Evolutionary conservation across 192 early-diverging fungal species (phyloP).

Genomic region (Linnemannia exigua): DNA sequence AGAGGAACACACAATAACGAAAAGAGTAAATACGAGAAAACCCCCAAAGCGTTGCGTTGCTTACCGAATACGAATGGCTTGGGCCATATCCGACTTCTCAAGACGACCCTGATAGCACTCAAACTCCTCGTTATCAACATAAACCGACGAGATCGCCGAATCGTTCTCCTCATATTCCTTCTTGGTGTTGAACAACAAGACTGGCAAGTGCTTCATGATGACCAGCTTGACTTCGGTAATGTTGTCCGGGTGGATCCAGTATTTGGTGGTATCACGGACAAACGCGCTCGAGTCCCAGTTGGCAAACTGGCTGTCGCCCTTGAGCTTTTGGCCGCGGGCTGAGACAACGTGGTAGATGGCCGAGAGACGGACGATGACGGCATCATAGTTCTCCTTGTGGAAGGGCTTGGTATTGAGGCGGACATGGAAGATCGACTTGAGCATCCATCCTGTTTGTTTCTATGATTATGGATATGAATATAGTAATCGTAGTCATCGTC

Average conservation of each 20-base stretch:
- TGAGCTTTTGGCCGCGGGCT: slow-evolving; percentile 45
- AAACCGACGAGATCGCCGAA: slow-evolving; percentile 93
- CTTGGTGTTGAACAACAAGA: slow-evolving; percentile 85
- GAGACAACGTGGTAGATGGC: slow-evolving; percentile 74
- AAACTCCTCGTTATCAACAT: slow-evolving; percentile 92
- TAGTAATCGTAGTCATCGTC: neutral
- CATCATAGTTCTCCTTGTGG: slow-evolving; percentile 89
- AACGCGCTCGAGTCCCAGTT: slow-evolving; percentile 55
- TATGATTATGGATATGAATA: neutral
- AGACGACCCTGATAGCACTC: slow-evolving; percentile 92
- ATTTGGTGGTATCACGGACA: slow-evolving; percentile 87
- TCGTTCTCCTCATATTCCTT: slow-evolving; percentile 73
- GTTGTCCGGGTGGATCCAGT: slow-evolving; percentile 97
- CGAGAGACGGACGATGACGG: slow-evolving; percentile 87
- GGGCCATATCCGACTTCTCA: slow-evolving; percentile 89
- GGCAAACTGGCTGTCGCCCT: slow-evolving; percentile 30
- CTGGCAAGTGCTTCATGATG: slow-evolving; percentile 92
- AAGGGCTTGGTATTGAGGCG: slow-evolving; percentile 87
- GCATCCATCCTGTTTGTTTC: slow-evolving; percentile 69
- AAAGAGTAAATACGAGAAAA: neutral
- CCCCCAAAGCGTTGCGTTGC: too few species aligned
- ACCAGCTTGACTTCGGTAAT: slow-evolving; percentile 93
- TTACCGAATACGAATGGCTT: slow-evolving; percentile 88
- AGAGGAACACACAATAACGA: neutral
- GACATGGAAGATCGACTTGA: slow-evolving; percentile 86